phyloP scores from a whole-genome alignment of 2,329 filamentous ascomycete species.

The Gnomoniopsis smithogilvyi region DNA sequence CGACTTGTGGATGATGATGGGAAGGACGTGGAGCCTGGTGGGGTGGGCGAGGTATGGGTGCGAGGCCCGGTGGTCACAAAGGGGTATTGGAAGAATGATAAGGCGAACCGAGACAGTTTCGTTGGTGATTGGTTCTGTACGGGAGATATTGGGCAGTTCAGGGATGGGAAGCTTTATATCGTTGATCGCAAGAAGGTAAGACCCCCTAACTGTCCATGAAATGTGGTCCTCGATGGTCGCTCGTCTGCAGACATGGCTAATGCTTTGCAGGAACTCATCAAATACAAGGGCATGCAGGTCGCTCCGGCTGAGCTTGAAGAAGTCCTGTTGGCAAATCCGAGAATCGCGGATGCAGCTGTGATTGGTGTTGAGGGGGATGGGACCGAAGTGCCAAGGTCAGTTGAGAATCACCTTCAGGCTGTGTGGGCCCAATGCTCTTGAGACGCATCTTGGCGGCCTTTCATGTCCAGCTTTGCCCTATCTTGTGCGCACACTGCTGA shows the following conservation, averaged over 20 bases:
- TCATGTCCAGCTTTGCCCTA: not conserved
- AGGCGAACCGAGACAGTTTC: conserved; percentile 62
- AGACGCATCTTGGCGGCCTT: not conserved
- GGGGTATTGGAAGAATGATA: conserved; percentile 67
- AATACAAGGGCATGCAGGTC: conserved; percentile 63
- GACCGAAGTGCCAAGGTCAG: conserved; percentile 51
- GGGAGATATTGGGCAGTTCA: conserved; percentile 73
- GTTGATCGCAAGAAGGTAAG: conserved; percentile 71
- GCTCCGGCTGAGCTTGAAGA: conserved; percentile 62
- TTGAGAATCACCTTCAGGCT: conserved; percentile 30
- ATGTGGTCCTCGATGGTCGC: not conserved
- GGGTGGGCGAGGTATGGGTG: conserved; percentile 61
- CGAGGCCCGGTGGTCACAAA: conserved; percentile 69
- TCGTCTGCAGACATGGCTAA: not conserved
- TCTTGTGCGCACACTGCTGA: not conserved
- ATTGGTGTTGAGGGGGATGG: conserved; percentile 49
- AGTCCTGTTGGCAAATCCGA: conserved; percentile 36
- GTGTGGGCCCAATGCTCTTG: not conserved
- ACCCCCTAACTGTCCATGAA: not conserved
- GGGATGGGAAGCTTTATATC: conserved; percentile 69
- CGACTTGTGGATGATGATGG: conserved; percentile 38
- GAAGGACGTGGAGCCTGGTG: conserved; percentile 35
- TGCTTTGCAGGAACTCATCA: conserved; percentile 52
- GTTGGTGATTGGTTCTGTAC: conserved; percentile 68
- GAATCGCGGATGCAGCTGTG: conserved; percentile 57